These are phyloP conservation scores for Anisogramma anomala DNA, from an alignment of 2,329 filamentous ascomycete species.

Conservation along the genomic window DNA sequence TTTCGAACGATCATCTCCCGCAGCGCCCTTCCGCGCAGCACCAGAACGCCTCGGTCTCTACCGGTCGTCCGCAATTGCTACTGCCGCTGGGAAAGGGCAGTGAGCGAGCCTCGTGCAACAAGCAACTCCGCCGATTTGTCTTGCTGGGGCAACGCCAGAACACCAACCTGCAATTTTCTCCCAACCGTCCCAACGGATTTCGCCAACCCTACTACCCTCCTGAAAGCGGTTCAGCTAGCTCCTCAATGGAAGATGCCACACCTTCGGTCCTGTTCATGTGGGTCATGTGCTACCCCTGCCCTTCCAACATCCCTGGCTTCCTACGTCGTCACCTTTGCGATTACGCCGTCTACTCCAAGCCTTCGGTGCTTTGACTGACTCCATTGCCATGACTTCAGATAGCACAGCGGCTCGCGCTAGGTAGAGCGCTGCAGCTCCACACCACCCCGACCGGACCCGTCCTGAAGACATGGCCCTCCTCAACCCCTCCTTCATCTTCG, in stretches of 20 bases:
- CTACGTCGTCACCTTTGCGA: no score
- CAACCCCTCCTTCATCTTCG: constrained; percentile 73
- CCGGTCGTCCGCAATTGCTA: no score
- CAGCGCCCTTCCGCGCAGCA: no score
- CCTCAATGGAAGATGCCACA: constrained; percentile 13
- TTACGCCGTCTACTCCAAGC: background rate
- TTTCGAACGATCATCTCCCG: no score
- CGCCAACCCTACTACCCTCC: background rate
- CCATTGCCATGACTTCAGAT: constrained; percentile 5
- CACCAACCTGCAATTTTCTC: background rate
- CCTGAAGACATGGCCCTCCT: constrained; percentile 56
- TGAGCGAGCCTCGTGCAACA: background rate
- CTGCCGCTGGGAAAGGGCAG: no score
- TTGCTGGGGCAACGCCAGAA: background rate
- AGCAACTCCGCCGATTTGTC: constrained; percentile 3
- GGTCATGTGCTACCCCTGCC: constrained; percentile 1
- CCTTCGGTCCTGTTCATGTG: constrained; percentile 12
- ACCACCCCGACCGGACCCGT: no score
- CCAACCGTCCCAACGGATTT: constrained; percentile 1
- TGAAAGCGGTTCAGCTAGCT: background rate
- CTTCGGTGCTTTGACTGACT: constrained; percentile 2
- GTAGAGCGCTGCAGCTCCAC: constrained; percentile 15
- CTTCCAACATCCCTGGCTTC: background rate
- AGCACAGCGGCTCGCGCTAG: constrained; percentile 14
- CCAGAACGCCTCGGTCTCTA: no score